phyloP scores from a whole-genome alignment of 2,329 filamentous ascomycete genomes.

The Trichoderma polysporum region DNA sequence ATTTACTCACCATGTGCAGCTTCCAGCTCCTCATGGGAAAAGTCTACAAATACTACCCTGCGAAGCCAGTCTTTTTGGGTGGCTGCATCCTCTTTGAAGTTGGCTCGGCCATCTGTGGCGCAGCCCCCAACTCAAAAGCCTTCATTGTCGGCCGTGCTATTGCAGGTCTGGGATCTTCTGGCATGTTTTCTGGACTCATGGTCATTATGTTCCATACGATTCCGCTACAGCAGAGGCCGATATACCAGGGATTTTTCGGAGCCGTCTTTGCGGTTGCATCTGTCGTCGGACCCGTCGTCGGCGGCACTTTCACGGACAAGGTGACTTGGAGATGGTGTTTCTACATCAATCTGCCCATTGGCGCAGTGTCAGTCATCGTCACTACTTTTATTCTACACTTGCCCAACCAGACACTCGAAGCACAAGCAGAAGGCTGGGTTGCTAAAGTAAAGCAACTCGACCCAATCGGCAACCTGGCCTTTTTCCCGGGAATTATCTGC shows the following conservation, averaged over 20 bases:
- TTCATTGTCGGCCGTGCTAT: conserved; percentile 49
- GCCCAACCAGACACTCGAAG: conserved; percentile 30
- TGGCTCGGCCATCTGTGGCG: conserved; percentile 47
- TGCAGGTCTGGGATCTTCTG: conserved; percentile 43
- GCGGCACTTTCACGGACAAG: conserved; percentile 34
- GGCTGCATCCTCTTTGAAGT: conserved; percentile 49
- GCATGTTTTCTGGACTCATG: conserved; percentile 29
- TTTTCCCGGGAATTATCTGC: conserved; percentile 6
- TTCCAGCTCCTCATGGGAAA: conserved; percentile 29
- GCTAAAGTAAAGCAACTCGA: conserved; percentile 32
- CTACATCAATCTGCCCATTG: conserved; percentile 22
- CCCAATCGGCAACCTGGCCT: conserved; percentile 23
- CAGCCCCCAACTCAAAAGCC: conserved; percentile 37
- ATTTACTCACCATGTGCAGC: conserved; percentile 11
- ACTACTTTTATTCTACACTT: background rate
- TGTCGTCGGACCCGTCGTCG: conserved; percentile 29
- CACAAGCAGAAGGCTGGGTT: background rate
- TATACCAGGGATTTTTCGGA: conserved; percentile 26
- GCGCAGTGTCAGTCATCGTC: conserved; percentile 2
- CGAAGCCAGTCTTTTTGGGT: conserved; percentile 44
- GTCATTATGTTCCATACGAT: conserved; percentile 8
- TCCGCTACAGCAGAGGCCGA: background rate
- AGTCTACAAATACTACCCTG: conserved; percentile 46
- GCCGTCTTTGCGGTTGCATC: conserved; percentile 42
- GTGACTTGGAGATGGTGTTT: conserved; percentile 25